phyloP scores from a whole-genome alignment of 306 rosid species.

The Acacia melanoxylon region DNA sequence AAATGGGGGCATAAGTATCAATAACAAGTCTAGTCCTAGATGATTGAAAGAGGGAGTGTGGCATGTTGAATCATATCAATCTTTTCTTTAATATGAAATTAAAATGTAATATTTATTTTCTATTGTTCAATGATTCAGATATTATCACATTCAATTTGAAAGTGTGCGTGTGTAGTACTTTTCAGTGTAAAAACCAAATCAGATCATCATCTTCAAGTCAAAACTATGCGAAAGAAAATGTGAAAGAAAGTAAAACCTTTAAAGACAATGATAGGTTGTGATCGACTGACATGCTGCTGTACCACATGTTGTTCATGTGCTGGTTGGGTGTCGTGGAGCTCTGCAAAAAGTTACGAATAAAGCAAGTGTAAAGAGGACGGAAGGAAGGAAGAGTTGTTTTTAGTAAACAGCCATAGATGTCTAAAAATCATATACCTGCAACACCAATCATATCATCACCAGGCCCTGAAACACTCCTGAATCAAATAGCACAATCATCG shows the following conservation, averaged over 20 bases:
- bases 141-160: neutral
- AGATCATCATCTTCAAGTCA: neutral
- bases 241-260: constrained; percentile 55
- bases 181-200: neutral
- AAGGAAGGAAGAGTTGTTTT: constrained; percentile 1
- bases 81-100: neutral
- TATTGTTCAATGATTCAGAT: neutral
- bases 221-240: neutral
- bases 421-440: constrained; percentile 51
- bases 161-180: neutral
- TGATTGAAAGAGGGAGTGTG: neutral
- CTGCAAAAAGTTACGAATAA: constrained; percentile 35
- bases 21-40: neutral
- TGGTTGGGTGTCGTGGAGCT: constrained; percentile 47
- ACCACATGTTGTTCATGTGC: constrained; percentile 45
- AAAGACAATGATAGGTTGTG: constrained; percentile 56
- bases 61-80: neutral
- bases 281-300: constrained; percentile 42
- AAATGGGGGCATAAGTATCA: neutral
- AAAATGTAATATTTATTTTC: neutral
- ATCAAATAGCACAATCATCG: constrained; percentile 45
- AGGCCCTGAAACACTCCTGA: constrained; percentile 62
- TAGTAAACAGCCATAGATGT: neutral
- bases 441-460: constrained; percentile 33
- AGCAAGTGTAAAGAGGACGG: neutral